Base-by-base conservation (phyloP, 2,329 filamentous ascomycete genomes). In the Beauveria medogensis region DNA sequence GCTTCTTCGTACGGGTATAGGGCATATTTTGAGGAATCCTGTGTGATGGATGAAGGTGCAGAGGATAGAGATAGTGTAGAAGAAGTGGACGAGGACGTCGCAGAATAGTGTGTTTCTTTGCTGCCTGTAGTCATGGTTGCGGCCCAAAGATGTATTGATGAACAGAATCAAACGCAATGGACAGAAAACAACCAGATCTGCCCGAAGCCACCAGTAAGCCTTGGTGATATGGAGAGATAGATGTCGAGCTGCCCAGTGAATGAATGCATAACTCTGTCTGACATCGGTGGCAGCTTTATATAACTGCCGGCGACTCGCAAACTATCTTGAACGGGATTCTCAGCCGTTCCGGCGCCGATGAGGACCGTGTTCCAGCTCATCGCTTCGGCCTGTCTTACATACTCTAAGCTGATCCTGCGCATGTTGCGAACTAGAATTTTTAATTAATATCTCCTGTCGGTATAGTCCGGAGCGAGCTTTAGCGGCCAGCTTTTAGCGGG, bases 1-100 rank as follows among this genome's bases (percentile, higher is more conserved):
- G 58, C 28, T 30, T 60, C 58, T 18, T 60, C 50, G 30, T 54
- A 54, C 2, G 50, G 58, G 50, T 60, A 60, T 8, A 60, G 41
- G 28, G 58, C 58, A 41, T 18, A 28, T 6, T 50, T 30, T 6
- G 37, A 34, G 2, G 41, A 47, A 2, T 41, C n/a, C 3, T 40
- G 50, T n/a, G 50, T 28, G 20, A 48, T 40, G 48, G 26, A 44
- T 18, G 48, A 59, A 2, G 58, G 28, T 28, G 28, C 18, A 28
- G 58, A 40, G 41, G 48, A 54, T 3, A 44, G 12, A 10, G 48
- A 34, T 4, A 43, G 56, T 20, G 44, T 50, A 12, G 55, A 50
- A 9, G 44, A 26, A 7, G 30, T 6, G 18, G 48, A 37, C 10
- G 52, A 28, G 9, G 55, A 7, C 8, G 30, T 57, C 28, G 18